Base-by-base conservation (phyloP, 2,329 filamentous ascomycete species). In the Beauveria asiatica region DNA sequence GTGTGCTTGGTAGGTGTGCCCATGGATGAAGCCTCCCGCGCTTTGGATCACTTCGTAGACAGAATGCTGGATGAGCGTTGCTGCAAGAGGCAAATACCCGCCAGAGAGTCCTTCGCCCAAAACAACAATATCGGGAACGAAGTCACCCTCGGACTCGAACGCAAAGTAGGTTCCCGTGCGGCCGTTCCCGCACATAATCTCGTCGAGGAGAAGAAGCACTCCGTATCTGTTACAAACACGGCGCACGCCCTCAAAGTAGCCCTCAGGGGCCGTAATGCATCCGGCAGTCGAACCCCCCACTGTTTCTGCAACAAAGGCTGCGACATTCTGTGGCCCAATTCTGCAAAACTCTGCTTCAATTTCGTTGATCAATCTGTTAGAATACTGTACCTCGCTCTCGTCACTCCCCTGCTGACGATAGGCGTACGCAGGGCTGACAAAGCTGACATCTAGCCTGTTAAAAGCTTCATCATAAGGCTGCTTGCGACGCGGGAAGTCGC, bases 121-220 rank as follows among this genome's bases (percentile, higher is more conserved):
- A 11, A 37, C 51, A n/a, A 51, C 33, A 3, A 90, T 77, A 66
- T 90, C 87, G 0, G 87, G 87, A 1, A 77, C 76, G 8, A 19
- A 23, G 45, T 82, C 74, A 0, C 73, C 78, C 37, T 85, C 79
- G 50, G 83, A 76, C 65, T 87, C 77, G 80, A 83, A 88, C 1
- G 84, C 82, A 71, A 89, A 81, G 64, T 86, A 70, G 4, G 74
- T 79, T 0, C 84, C 85, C 0, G 78, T 79, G 1, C 84, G 74
- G 1, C 85, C 84, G 70, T 81, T 81, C 2, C 85, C 85, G 52
- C 83, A 86, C 86, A 92, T 90, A 45, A 91, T 93, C 90, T 59
- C 57, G 23, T 78, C 90, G 0, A 93, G 73, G 49, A 93, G 86
- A 21, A 94, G 76, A 0, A 94, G 79, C 0, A 86, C 83, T 0